Evolutionary conservation across 495 filamentous ascomycete genomes (phyloP), one percentile per base, ranked within the genome.

Genomic region (Trichoderma reesei): DNA sequence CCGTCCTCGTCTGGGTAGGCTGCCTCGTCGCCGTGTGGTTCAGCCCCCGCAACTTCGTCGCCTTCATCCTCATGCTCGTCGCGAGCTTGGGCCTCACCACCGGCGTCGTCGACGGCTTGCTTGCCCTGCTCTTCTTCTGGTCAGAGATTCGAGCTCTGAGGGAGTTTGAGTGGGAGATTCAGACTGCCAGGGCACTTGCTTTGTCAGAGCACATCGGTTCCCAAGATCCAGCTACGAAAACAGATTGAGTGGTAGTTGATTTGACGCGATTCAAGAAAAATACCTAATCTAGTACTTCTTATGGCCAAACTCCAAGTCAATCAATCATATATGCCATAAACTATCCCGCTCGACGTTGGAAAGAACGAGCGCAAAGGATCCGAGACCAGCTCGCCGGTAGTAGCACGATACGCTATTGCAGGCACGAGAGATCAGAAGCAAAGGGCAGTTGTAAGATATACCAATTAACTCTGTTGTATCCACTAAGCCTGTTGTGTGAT

Each of bases 141-240:
- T 84, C 83, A 67, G 94, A 98, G 76, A 66, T 96, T 65, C 79
- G 90, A 65, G 86, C 90, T 14, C 75, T 98, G n/a, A 88, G 85
- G 68, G 94, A 98, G 76, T 98, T 97, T 75, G 86, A 94, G 69
- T 96, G 91, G 88, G 95, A 98, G 77, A 86, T 98, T 14, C 75
- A 76, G 61, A 94, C 88, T 75, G 87, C 87, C 41, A 85, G 75
- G 59, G 71, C 72, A 9, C 63, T 63, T 11, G 68, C 68, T 26
- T 71, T 67, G 18, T 74, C 71, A 5, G 71, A 66, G 33, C 63
- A 65, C 26, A 0, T 26, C 1, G 26, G 26, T 26, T 26, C 26
- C 26, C 26, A 26, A 26, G 1, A 26, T 26, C 26, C 26, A 13
- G 65, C 37, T 0, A 39, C 60, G 2, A 14, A 46, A 46, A 7